Evolutionary conservation across 495 filamentous ascomycete species (phyloP).

Genomic region (Aspergillus wentii): DNA sequence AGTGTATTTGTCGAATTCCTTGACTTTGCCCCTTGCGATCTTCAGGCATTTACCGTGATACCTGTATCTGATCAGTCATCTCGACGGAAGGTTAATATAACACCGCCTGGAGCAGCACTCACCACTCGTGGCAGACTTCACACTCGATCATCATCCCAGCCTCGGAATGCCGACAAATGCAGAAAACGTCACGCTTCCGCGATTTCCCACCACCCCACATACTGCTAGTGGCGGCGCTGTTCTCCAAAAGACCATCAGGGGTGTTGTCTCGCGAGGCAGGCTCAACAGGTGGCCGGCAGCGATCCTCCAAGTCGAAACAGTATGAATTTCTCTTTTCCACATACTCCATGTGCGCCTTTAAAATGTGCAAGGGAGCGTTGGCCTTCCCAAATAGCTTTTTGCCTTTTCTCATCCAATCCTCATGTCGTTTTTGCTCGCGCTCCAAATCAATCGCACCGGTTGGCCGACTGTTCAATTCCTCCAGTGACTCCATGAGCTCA

Average conservation of each 20-base stretch:
- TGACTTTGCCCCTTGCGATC: slow-evolving; percentile 94
- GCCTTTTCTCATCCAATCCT: slow-evolving; percentile 98
- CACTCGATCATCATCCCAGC: slow-evolving; percentile 99
- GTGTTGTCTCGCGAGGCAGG: slow-evolving; percentile 82
- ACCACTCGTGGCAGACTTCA: slow-evolving; percentile 97
- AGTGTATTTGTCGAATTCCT: slow-evolving; percentile 97
- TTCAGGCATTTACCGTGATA: slow-evolving; percentile 99
- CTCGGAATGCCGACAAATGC: slow-evolving; percentile 89
- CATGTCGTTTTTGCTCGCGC: slow-evolving; percentile 90
- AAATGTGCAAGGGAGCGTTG: slow-evolving; percentile 92
- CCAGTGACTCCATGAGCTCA: slow-evolving; percentile 80
- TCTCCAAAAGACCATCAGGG: slow-evolving; percentile 60
- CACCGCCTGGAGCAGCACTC: too few species aligned
- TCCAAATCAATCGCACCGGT: slow-evolving; percentile 88
- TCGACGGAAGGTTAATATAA: background rate
- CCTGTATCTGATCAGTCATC: slow-evolving; percentile 40
- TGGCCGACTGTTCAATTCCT: slow-evolving; percentile 87
- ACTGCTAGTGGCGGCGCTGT: slow-evolving; percentile 23
- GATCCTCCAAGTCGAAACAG: slow-evolving; percentile 92
- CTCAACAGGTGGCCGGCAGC: slow-evolving; percentile 84
- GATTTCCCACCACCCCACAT: slow-evolving; percentile 47
- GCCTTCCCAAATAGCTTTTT: slow-evolving; percentile 99
- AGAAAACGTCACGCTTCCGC: slow-evolving; percentile 78
- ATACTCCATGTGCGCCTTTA: slow-evolving; percentile 90
- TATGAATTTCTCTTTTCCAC: slow-evolving; percentile 81